A percentile compares a stretch with the other conserved stretches of the same genome.
These are phyloP conservation scores for Oehlia diaphana DNA, from an alignment of 192 early-diverging fungal species.

Conservation along the genomic window DNA sequence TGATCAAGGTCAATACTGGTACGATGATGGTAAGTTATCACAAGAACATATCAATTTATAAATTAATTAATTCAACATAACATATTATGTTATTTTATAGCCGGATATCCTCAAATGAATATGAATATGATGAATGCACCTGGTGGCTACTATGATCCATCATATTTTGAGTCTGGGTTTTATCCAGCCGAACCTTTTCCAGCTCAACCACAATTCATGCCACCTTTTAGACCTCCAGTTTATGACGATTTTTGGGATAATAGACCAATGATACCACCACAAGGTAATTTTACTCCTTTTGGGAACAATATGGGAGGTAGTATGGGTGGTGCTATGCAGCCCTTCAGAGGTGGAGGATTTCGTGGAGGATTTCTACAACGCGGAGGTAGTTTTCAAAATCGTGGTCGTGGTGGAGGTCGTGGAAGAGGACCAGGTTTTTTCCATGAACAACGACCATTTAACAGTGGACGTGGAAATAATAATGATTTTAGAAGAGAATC, in stretches of 20 bases:
- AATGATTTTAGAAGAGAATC: neutral
- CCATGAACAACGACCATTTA: neutral
- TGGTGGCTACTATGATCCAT: slow-evolving; percentile 16
- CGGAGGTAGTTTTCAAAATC: neutral
- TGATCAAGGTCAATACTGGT: slow-evolving; percentile 29
- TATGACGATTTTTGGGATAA: slow-evolving; percentile 27
- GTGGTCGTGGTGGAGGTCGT: neutral
- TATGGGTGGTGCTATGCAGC: slow-evolving; percentile 8
- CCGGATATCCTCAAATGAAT: slow-evolving; percentile 11
- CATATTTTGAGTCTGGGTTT: slow-evolving; percentile 20
- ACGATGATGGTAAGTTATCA: slow-evolving; percentile 18
- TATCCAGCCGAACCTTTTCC: slow-evolving; percentile 17
- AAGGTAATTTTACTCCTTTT: slow-evolving; percentile 18
- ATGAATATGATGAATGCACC: slow-evolving; percentile 26
- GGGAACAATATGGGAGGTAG: slow-evolving; percentile 12
- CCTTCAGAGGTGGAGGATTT: slow-evolving; percentile 14
- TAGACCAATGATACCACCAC: slow-evolving; percentile 9
- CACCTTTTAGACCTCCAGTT: slow-evolving; percentile 18
- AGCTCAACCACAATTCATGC: slow-evolving; percentile 12
- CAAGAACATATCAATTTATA: neutral
- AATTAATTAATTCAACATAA: neutral
- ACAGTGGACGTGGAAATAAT: neutral
- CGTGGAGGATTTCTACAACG: neutral
- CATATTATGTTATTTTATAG: neutral
- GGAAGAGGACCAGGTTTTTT: neutral